Base-by-base conservation (phyloP, 2,329 filamentous ascomycete species). In the Ramichloridium luteum region DNA sequence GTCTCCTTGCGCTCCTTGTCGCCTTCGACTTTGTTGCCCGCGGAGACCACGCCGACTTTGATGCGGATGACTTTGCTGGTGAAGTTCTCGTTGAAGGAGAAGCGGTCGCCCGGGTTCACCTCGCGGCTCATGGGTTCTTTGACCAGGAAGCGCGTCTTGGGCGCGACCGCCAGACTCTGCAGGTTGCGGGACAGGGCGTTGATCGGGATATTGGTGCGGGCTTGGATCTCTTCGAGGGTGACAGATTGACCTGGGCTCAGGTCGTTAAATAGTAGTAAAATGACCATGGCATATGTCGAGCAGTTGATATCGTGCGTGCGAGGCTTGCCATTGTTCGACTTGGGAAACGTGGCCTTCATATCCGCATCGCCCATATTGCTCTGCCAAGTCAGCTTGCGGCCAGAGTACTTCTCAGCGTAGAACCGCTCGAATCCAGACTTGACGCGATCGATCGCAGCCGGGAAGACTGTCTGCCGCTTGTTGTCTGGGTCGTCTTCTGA, bases 261-360 rank as follows among this genome's bases (percentile, higher is more conserved):
- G 22, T 88, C 75, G 49, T 96, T 96, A 67, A 96, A 98, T 0
- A 94, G 71, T 27, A 93, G 57, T 13, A 98, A 59, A 14, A 96
- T 76, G 13, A 94, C 63, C 82, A 96, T 93, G 47, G 77, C 84
- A 53, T 90, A 90, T 0, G 90, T 96, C 2, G 85, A 80, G 13
- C 93, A 85, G 39, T 85, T 93, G 34, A 98, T 65, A 48, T 98
- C 90, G 50, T 96, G 88, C 1, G 38, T 17, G 17, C 80, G 69
- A 41, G 80, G 77, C 35, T 69, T 73, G 2, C 76, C 72, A 9
- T 75, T 71, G 48, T 85, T 85, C 1, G 81, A 65, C 49, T 74
- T 70, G 18, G 79, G 77, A 58, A 98, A 77, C 23, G 74, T 64
- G 39, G 83, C 90, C 36, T 79, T 77, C 45, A 98, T 69, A 51